A percentile compares a stretch with the other conserved stretches of the same genome.
Evolutionary conservation across 2,329 filamentous ascomycete genomes (phyloP).

Genomic region (Hansfordia pulvinata): DNA sequence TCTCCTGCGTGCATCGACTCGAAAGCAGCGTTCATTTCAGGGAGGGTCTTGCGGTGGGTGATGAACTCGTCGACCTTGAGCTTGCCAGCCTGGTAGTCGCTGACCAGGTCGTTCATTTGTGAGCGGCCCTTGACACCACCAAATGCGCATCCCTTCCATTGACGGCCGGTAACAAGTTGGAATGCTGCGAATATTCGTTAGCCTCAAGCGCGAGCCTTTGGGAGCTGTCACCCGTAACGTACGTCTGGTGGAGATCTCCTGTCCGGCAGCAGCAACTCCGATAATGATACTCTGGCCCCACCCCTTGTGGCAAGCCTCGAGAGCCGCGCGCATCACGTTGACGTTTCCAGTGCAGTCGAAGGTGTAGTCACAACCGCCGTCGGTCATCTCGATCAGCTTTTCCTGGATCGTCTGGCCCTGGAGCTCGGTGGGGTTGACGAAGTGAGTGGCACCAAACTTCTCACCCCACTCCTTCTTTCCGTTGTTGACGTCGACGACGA

Average conservation of each 20-base stretch:
- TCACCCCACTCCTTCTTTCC: slow-evolving; percentile 80
- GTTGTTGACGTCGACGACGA: slow-evolving; percentile 67
- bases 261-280: slow-evolving; percentile 87
- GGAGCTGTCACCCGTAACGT: slow-evolving; percentile 27
- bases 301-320: slow-evolving; percentile 98
- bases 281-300: slow-evolving; percentile 98
- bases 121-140: slow-evolving; percentile 95
- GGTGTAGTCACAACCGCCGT: slow-evolving; percentile 96
- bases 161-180: slow-evolving; percentile 93
- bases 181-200: slow-evolving; percentile 49
- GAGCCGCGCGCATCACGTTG: slow-evolving; percentile 77
- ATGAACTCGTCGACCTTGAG: slow-evolving; percentile 99
- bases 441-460: slow-evolving; percentile 94
- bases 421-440: slow-evolving; percentile 82
- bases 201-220: neutral
- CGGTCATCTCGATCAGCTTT: slow-evolving; percentile 92
- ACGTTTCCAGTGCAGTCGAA: slow-evolving; percentile 99
- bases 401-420: slow-evolving; percentile 74
- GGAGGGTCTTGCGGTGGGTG: slow-evolving; percentile 77
- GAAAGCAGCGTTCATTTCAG: slow-evolving; percentile 80
- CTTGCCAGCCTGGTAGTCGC: slow-evolving; percentile 77
- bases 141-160: slow-evolving; percentile 97
- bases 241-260: slow-evolving; percentile 92
- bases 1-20: slow-evolving; percentile 91
- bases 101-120: slow-evolving; percentile 75